Evolutionary conservation across 2,329 filamentous ascomycete species (phyloP), one percentile per base, ranked within the genome.

Genomic region (Fusarium sp.): DNA sequence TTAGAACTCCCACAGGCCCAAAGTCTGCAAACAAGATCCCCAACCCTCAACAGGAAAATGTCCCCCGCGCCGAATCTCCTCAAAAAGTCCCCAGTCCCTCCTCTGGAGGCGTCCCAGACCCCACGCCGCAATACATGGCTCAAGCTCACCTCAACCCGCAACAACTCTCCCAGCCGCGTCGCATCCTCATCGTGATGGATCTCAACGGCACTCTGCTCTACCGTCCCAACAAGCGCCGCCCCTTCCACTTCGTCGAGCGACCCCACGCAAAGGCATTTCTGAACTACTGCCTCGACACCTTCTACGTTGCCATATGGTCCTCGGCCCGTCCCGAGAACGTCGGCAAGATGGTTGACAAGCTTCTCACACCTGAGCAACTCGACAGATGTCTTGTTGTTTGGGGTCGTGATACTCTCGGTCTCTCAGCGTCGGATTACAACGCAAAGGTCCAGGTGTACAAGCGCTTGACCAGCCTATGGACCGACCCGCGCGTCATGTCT

Each of bases 191-290:
- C 46, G 85, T 98, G 42, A 85, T 98, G 61, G 95, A 99, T 77
- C 85, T 99, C 34, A 99, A 98, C 75, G 95, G 95, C 61, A 97
- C 94, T 0, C 83, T 99, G 1, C 84, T 98, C 32, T 83, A 85
- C 77, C 90, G 95, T 6, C 88, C 87, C 8, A 81, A 80, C 48
- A 79, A 80, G 41, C 74, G 73, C 25, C 72, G 70, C 2, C 76
- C 78, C 7, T 82, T 80, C 9, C 73, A 75, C 38, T 91, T 93
- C 73, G 77, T 87, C 39, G 78, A 83, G 64, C 89, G 95, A 1
- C 91, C 91, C 0, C 82, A 88, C 63, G 83, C 95, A 1, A 70
- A 79, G 3, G 66, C 78, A 1, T 97, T 99, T 75, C 78, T 98
- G 4, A 72, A 82, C 26, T 92, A 93, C 74, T 85, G 93, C 65